A percentile compares a stretch with the other conserved stretches of the same genome.
Conservation (phyloP, 2,329 filamentous ascomycete genomes). For the Thelonectria rubi region DNA sequence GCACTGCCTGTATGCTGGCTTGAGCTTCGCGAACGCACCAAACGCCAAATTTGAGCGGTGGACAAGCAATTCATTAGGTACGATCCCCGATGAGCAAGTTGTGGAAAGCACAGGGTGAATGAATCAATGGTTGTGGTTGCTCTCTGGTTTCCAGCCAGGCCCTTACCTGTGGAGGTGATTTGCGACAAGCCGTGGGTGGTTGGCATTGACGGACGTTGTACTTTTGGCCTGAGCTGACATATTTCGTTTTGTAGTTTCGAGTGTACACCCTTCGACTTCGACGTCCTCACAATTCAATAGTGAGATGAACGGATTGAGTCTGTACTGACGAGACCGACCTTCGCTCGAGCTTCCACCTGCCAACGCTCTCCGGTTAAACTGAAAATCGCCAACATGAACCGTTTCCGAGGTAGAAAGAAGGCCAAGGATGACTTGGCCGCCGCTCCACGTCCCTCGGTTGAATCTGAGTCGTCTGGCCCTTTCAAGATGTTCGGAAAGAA, state of each 20-base stretch:
- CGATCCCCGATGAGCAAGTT: constrained; percentile 5
- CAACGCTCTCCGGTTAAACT: not conserved
- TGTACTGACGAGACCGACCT: constrained; percentile 17
- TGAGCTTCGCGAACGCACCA: constrained; percentile 9
- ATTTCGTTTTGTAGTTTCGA: not conserved
- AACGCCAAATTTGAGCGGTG: constrained; percentile 3
- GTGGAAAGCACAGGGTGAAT: not conserved
- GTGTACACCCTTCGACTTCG: not conserved
- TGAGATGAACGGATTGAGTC: constrained; percentile 3
- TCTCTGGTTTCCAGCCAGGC: not conserved
- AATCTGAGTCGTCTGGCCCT: constrained; percentile 62
- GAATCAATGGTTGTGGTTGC: not conserved
- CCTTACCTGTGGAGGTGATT: not conserved
- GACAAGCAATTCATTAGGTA: constrained; percentile 31
- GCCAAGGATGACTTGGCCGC: constrained; percentile 63
- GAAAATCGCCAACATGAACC: constrained; percentile 68
- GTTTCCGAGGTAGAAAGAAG: constrained; percentile 79
- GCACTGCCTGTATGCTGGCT: not conserved
- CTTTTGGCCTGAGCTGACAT: not conserved
- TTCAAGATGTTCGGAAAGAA: constrained; percentile 65
- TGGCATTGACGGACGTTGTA: not conserved
- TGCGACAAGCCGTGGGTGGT: not conserved
- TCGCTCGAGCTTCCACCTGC: not conserved
- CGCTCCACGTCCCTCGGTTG: constrained; percentile 60
- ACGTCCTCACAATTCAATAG: not conserved